A percentile compares a stretch with the other conserved stretches of the same genome.
These are phyloP conservation scores for Populus ilicifolia DNA, from an alignment of 345 rosid genomes.

Conservation along the genomic window DNA sequence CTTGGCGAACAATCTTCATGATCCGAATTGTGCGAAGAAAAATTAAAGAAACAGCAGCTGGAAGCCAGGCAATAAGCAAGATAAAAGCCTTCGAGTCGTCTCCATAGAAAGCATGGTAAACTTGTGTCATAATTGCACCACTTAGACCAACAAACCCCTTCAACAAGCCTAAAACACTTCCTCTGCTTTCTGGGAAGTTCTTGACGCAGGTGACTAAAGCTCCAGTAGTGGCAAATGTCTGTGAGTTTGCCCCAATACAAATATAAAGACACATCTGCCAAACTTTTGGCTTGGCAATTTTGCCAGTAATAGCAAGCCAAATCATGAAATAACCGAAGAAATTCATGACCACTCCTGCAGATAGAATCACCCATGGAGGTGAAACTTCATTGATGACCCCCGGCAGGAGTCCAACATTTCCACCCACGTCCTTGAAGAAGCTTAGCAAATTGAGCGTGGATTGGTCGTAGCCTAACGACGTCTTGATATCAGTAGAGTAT, in stretches of 20 bases:
- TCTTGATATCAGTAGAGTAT: slow-evolving; percentile 15
- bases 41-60: slow-evolving; percentile 7
- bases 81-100: slow-evolving; percentile 9
- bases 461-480: slow-evolving; percentile 15
- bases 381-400: slow-evolving; percentile 18
- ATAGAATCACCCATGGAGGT: slow-evolving; percentile 22
- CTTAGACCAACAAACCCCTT: slow-evolving; percentile 26
- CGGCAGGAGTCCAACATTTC: slow-evolving; percentile 8
- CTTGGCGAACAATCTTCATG: slow-evolving; percentile 13
- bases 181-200: slow-evolving; percentile 28
- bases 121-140: slow-evolving; percentile 24
- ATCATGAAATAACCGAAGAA: slow-evolving; percentile 25
- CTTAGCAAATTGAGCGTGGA: slow-evolving; percentile 11
- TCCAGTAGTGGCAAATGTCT: slow-evolving; percentile 19
- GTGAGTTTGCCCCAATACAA: slow-evolving; percentile 16
- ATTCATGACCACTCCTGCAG: slow-evolving; percentile 24
- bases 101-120: slow-evolving; percentile 25
- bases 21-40: slow-evolving; percentile 11
- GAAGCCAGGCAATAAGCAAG: slow-evolving; percentile 26
- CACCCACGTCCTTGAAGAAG: slow-evolving; percentile 23
- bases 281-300: slow-evolving; percentile 9
- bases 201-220: slow-evolving; percentile 21
- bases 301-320: slow-evolving; percentile 18
- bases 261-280: slow-evolving; percentile 29
- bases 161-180: slow-evolving; percentile 22